Conservation (phyloP, 306 rosid genomes). For the Rosa rugosa region DNA sequence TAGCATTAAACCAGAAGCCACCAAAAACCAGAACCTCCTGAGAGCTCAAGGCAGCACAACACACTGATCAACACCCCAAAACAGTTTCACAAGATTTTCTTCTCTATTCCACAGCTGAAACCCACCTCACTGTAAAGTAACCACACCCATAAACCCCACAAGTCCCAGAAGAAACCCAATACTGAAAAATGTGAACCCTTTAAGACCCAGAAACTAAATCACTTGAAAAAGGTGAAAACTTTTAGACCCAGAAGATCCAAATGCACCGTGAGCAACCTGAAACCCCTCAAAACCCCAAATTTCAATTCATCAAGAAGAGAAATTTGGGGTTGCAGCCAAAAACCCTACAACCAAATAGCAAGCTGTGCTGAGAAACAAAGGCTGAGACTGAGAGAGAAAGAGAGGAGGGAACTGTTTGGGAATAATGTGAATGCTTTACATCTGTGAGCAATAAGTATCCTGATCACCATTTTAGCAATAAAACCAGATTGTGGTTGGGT, state of each 20-base stretch:
- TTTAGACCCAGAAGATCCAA: conserved; percentile 11
- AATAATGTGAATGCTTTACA: conserved; percentile 31
- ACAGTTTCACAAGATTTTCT: conserved; percentile 15
- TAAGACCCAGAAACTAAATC: conserved; percentile 14
- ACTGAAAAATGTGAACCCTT: conserved; percentile 15
- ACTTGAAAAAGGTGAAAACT: conserved; percentile 8
- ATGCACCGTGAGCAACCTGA: not conserved
- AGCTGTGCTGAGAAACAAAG: conserved; percentile 5
- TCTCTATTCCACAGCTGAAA: conserved; percentile 22
- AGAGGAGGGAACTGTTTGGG: conserved; percentile 27
- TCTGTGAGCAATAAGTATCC: conserved; percentile 23
- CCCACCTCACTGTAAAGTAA: conserved; percentile 8
- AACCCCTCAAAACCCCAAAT: not conserved
- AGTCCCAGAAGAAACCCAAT: conserved; percentile 9
- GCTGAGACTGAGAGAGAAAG: conserved; percentile 1
- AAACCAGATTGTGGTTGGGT: conserved; percentile 15
- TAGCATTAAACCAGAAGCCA: not conserved
- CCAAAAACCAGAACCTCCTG: conserved; percentile 3
- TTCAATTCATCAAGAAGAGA: not conserved
- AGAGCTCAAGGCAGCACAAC: not conserved
- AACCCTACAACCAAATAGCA: conserved; percentile 11
- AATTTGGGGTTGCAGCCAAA: not conserved
- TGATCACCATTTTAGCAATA: conserved; percentile 34
- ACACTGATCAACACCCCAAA: conserved; percentile 33
- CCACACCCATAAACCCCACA: conserved; percentile 6